Percentiles rank a stretch among this genome's conserved stretches.
These are phyloP conservation scores for Silene vulgaris DNA, from an alignment of 179 eudicot genomes.

Conservation along the genomic window DNA sequence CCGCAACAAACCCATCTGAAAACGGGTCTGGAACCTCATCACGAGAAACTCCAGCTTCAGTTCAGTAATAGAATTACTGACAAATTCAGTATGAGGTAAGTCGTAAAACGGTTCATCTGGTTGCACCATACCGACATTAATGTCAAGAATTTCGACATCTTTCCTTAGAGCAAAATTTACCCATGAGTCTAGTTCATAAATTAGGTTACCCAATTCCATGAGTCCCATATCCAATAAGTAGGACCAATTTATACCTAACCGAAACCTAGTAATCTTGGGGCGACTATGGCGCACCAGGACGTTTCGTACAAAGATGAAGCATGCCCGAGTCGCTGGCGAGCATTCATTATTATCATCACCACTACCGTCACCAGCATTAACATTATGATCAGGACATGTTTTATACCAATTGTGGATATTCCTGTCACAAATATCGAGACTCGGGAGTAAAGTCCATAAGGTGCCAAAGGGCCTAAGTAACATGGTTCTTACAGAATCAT, in stretches of 20 bases:
- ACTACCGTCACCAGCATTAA: not conserved
- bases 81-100: constrained; percentile 4
- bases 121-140: not conserved
- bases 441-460: constrained; percentile 22
- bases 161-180: constrained; percentile 12
- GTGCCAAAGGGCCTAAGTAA: constrained; percentile 16
- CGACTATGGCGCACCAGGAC: constrained; percentile 8
- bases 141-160: constrained; percentile 18
- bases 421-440: constrained; percentile 16
- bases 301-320: constrained; percentile 16
- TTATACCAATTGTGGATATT: no score
- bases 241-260: not conserved
- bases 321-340: not conserved
- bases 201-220: not conserved
- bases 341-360: not conserved
- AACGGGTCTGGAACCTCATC: constrained; percentile 7
- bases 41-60: constrained; percentile 9
- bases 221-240: not conserved
- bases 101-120: not conserved
- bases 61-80: constrained; percentile 17
- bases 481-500: constrained; percentile 21
- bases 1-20: constrained; percentile 15
- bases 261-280: constrained; percentile 9
- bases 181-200: constrained; percentile 17
- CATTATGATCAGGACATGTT: not conserved